Evolutionary conservation across 2,329 filamentous ascomycete genomes (phyloP), one percentile per base, ranked within the genome.

Genomic region (Apiospora rasikravindrae): DNA sequence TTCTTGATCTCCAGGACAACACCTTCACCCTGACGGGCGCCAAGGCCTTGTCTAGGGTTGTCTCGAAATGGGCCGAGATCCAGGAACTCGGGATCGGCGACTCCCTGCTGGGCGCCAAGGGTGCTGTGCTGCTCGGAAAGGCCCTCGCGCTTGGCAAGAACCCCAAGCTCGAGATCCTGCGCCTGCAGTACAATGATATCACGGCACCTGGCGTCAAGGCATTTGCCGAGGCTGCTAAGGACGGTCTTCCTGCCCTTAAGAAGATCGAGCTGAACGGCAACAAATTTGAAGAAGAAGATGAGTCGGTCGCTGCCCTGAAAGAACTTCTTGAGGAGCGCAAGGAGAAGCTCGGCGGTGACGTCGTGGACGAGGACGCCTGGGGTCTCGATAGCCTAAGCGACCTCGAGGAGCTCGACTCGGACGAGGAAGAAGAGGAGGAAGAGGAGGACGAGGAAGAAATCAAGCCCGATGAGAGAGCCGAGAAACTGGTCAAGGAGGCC

Each of bases 191-290:
- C 87, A 98, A 98, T 84, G 96, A 99, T 76, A 96, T 99, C 80
- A 95, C 93, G 53, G 86, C 91, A 0, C 88, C 90, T 72, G 93
- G 92, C 24, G 83, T 98, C 69, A 91, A 93, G 80, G 88, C 87
- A 2, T 87, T 99, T 70, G 88, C 92, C 3, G 84, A 88, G 26
- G 94, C 93, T 2, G 91, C 91, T 5, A 90, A 90, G 77, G 85
- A 88, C 11, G 87, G 88, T 2, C 88, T 99, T 11, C 95, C 94
- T 1, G 88, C 89, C 16, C 85, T 99, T 76, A 93, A 92, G 84
- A 92, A 95, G 78, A 90, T 99, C 69, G 96, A 98, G 84, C 86
- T 99, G 76, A 98, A 99, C 81, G 96, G 96, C 69, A 99, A 99
- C 86, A 96, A 94, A 80, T 98, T 99, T 77, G 86, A 89, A 11